Conservation (phyloP, 2,329 filamentous ascomycete genomes). For the Rosellinia necatrix region DNA sequence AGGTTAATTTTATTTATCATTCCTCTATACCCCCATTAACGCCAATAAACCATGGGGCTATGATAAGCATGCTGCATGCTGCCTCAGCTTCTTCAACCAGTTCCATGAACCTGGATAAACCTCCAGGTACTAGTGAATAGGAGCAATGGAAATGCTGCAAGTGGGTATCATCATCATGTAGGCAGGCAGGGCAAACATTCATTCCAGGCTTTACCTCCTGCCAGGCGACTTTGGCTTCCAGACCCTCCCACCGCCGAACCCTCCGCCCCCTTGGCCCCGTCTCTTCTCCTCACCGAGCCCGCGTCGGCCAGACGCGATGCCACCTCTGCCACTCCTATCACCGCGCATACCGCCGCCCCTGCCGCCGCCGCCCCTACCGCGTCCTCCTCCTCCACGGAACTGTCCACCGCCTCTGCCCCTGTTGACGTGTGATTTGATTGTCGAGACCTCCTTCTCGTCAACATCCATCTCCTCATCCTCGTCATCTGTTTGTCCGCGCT, state of each 20-base stretch:
- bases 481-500: slow-evolving; percentile 53
- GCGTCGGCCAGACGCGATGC: slow-evolving; percentile 51
- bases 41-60: slow-evolving; percentile 17
- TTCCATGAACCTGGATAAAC: not conserved
- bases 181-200: not conserved
- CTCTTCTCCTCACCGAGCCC: slow-evolving; percentile 58
- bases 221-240: slow-evolving; percentile 46
- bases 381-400: slow-evolving; percentile 32
- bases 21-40: slow-evolving; percentile 18
- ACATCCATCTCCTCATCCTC: slow-evolving; percentile 60
- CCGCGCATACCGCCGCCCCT: slow-evolving; percentile 32
- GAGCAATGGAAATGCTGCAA: slow-evolving; percentile 3
- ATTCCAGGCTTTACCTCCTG: slow-evolving; percentile 32
- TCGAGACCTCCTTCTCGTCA: slow-evolving; percentile 53
- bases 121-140: not conserved
- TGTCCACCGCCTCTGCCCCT: slow-evolving; percentile 37
- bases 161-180: slow-evolving; percentile 30
- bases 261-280: slow-evolving; percentile 44
- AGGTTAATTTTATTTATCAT: slow-evolving; percentile 6
- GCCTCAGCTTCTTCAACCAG: not conserved
- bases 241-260: slow-evolving; percentile 43
- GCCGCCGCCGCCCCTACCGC: slow-evolving; percentile 28
- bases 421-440: slow-evolving; percentile 56
- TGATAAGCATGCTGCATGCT: not conserved
- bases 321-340: slow-evolving; percentile 44